Evolutionary conservation across 257 asterid species (phyloP), one percentile per base, ranked within the genome.

Genomic region (Henckelia pumila): DNA sequence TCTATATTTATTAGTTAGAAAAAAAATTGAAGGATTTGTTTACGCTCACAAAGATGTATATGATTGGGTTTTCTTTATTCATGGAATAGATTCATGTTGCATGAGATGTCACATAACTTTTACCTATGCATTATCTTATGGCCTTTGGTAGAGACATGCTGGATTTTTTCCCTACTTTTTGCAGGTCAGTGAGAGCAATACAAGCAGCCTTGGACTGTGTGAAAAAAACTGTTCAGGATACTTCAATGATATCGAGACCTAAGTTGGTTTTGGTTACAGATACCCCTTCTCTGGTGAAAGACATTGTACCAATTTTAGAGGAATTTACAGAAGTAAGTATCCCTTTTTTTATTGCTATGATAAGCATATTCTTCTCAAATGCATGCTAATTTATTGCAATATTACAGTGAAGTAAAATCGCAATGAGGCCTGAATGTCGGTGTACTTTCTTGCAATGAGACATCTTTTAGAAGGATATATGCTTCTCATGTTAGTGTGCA

Each of bases 191-290:
- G 56, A 84, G 93, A 75, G 97, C 96, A 57, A 86, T 69, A 67
- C 89, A 76, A 66, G 95, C 97, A 6, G 97, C 88, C 17, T 25
- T 84, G 68, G 81, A 74, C 74, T 94, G 99, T 83, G 67, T 84
- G 26, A 76, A 72, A 61, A 87, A 83, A 73, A 81, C 85, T 26
- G 20, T 81, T 26, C 40, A 61, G 40, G 78, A 77, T 75, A 61
- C 82, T 33, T 82, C 72, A 52, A 29, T 68, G 61, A 70, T 49
- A 53, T 62, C 82, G 61, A 87, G 78, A 75, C 99, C 96, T 56
- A 90, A 77, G 77, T 81, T 94, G 23, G 92, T 82, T 64, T 30
- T 94, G 73, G 85, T 94, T 79, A 88, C 99, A 2, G 99, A 94
- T 78, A 86, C 85, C 61, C 97, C 99, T 72, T 76, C 86, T 59